phyloP scores from a whole-genome alignment of 768 basidiomycete species.

The Austroboletus festivus region DNA sequence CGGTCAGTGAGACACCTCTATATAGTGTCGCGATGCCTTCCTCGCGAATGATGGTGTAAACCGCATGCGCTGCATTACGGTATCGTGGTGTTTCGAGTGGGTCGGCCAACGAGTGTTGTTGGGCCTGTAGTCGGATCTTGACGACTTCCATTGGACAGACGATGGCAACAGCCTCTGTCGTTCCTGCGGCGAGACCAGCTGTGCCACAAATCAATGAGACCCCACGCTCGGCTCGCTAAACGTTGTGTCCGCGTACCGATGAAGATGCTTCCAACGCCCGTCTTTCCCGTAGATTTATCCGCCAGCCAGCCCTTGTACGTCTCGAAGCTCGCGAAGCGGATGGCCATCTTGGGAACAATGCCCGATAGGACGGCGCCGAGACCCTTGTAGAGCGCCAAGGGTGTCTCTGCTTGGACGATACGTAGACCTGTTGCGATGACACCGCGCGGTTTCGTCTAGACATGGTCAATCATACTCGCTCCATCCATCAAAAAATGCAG shows the following conservation, averaged over 20 bases:
- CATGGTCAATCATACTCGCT: not conserved
- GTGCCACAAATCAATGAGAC: constrained; percentile 1
- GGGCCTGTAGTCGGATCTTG: constrained; percentile 96
- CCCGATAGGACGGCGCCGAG: constrained; percentile 94
- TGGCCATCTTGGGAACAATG: constrained; percentile 99
- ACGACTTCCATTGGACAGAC: constrained; percentile 99
- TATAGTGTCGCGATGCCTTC: constrained; percentile 86
- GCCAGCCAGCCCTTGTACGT: constrained; percentile 84
- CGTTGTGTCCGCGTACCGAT: constrained; percentile 53
- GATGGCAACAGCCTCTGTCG: constrained; percentile 91
- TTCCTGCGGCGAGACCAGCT: constrained; percentile 95
- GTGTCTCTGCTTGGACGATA: constrained; percentile 89
- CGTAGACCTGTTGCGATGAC: constrained; percentile 88
- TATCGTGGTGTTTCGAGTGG: constrained; percentile 92
- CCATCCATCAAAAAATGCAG: not conserved
- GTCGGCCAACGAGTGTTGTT: constrained; percentile 95
- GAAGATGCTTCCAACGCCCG: constrained; percentile 78
- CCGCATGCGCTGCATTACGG: constrained; percentile 94
- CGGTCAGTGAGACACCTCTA: constrained; percentile 90
- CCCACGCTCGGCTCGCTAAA: not conserved
- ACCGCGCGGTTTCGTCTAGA: constrained; percentile 85
- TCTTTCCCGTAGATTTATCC: constrained; percentile 73
- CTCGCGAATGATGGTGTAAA: constrained; percentile 90
- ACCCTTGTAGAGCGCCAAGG: constrained; percentile 95
- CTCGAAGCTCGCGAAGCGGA: constrained; percentile 97